A percentile compares a stretch with the other conserved stretches of the same genome.
phyloP scores from a whole-genome alignment of 148 eudicot genomes.

The Dianthus caryophyllus region DNA sequence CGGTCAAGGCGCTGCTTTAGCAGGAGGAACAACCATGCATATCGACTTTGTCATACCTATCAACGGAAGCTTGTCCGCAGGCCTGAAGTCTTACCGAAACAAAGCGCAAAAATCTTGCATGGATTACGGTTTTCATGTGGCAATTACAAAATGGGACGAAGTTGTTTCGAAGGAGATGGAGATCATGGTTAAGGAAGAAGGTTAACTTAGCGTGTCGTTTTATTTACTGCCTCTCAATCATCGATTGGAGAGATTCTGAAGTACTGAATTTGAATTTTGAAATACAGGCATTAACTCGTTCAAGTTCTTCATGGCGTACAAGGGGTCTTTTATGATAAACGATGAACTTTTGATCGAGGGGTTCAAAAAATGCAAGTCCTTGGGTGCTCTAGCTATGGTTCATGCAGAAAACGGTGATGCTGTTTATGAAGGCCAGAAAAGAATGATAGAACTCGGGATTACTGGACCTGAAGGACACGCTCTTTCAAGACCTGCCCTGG shows the following conservation, averaged over 20 bases:
- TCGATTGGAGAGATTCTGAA: conserved; percentile 9
- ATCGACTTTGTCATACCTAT: conserved; percentile 93
- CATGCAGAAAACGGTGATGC: conserved; percentile 99
- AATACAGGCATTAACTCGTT: conserved; percentile 86
- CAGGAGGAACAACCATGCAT: conserved; percentile 99
- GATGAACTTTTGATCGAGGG: conserved; percentile 91
- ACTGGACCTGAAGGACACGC: conserved; percentile 99
- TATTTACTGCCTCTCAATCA: background rate
- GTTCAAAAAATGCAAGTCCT: conserved; percentile 81
- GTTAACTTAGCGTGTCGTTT: conserved; percentile 34
- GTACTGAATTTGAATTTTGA: background rate
- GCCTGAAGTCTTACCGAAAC: conserved; percentile 54
- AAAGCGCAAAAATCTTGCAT: conserved; percentile 72
- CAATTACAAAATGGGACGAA: conserved; percentile 93
- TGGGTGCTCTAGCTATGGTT: conserved; percentile 97
- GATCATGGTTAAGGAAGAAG: conserved; percentile 88
- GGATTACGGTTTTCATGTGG: conserved; percentile 99
- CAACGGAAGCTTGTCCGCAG: conserved; percentile 72
- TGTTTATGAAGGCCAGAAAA: conserved; percentile 94
- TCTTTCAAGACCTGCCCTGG: conserved; percentile 93
- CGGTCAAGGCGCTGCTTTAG: conserved; percentile 96
- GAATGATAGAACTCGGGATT: conserved; percentile 96
- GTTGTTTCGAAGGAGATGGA: conserved; percentile 85
- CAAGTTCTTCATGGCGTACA: conserved; percentile 95
- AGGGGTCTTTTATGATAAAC: conserved; percentile 81